These are phyloP conservation scores for Ceratocystiopsis sp. DNA, from an alignment of 2,329 filamentous ascomycete genomes.

Conservation along the genomic window DNA sequence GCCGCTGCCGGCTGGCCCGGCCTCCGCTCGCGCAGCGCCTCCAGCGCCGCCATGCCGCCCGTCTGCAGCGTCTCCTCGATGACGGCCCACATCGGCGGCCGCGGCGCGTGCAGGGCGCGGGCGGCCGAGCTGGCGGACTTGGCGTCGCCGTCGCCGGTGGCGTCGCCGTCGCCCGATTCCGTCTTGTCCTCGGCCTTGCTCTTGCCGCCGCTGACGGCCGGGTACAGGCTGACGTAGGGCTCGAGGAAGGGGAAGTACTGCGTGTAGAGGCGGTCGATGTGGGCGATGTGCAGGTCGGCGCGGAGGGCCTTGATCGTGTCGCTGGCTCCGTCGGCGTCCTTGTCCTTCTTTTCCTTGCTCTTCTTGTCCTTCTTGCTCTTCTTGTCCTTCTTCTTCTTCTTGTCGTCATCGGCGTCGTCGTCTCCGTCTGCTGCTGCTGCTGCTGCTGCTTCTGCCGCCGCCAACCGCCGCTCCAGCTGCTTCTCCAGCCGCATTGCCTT, in stretches of 20 bases:
- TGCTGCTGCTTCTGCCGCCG: slow-evolving; percentile 30
- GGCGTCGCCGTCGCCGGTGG: no score
- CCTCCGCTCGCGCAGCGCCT: slow-evolving; percentile 36
- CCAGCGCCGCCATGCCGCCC: slow-evolving; percentile 35
- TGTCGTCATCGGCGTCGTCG: no score
- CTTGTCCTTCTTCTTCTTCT: no score
- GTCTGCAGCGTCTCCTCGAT: slow-evolving; percentile 48
- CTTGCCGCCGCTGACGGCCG: slow-evolving; percentile 8
- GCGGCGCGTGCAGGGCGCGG: slow-evolving; percentile 25
- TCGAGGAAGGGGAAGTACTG: slow-evolving; percentile 55
- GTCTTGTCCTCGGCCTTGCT: not conserved
- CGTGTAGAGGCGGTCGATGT: slow-evolving; percentile 63
- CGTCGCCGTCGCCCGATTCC: slow-evolving; percentile 8
- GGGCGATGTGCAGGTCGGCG: slow-evolving; percentile 44
- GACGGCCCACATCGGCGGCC: slow-evolving; percentile 47
- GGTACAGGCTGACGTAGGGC: slow-evolving; percentile 50
- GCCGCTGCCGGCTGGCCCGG: not conserved
- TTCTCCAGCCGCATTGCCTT: slow-evolving; percentile 53
- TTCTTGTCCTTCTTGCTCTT: no score
- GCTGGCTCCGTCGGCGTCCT: no score
- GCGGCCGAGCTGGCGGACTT: slow-evolving; percentile 19
- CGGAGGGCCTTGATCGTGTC: slow-evolving; percentile 21
- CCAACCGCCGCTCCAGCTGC: slow-evolving; percentile 42
- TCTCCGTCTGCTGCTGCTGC: slow-evolving; percentile 25
- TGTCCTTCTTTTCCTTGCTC: no score